These are phyloP conservation scores for Annulohypoxylon moriforme DNA, from an alignment of 495 filamentous ascomycete genomes.

Conservation along the genomic window DNA sequence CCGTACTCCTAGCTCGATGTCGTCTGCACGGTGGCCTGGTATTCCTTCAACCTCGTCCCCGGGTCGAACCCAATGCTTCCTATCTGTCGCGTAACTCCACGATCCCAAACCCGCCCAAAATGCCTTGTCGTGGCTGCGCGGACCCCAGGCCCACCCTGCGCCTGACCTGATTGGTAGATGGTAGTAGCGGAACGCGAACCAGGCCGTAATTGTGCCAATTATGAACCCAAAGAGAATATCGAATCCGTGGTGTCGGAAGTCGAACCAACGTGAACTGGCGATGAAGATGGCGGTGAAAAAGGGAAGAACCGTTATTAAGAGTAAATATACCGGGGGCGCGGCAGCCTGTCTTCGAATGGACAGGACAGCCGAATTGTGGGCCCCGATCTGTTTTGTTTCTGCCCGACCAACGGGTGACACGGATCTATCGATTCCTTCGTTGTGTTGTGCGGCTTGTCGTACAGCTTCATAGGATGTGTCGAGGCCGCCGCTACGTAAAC, in stretches of 20 bases:
- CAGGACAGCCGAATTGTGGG: conserved; percentile 58
- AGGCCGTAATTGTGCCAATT: conserved; percentile 65
- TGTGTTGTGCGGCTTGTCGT: conserved; percentile 40
- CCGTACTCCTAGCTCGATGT: conserved; percentile 47
- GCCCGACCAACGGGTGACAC: conserved; percentile 39
- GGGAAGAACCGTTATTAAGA: conserved; percentile 73
- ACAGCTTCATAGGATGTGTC: conserved; percentile 44
- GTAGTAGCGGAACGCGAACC: conserved; percentile 66
- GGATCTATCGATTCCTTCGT: conserved; percentile 33
- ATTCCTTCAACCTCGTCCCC: conserved; percentile 54
- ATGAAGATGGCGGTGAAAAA: conserved; percentile 67
- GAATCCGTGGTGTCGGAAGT: conserved; percentile 89
- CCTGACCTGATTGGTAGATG: conserved; percentile 74
- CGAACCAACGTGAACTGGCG: conserved; percentile 73
- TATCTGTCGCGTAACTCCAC: conserved; percentile 59
- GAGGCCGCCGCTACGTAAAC: conserved; percentile 41
- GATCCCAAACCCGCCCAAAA: conserved; percentile 73
- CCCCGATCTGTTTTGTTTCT: conserved; percentile 51
- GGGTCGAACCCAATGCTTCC: conserved; percentile 48
- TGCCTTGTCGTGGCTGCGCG: conserved; percentile 61
- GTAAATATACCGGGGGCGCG: conserved; percentile 75
- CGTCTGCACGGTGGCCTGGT: conserved; percentile 25
- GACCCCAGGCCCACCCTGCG: conserved; percentile 68
- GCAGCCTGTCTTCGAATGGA: conserved; percentile 71
- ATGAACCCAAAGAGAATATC: conserved; percentile 84